Percentiles rank a stretch among this genome's conserved stretches.
Evolutionary conservation across 2,329 filamentous ascomycete species (phyloP).

Genomic region (Claviceps paspali): DNA sequence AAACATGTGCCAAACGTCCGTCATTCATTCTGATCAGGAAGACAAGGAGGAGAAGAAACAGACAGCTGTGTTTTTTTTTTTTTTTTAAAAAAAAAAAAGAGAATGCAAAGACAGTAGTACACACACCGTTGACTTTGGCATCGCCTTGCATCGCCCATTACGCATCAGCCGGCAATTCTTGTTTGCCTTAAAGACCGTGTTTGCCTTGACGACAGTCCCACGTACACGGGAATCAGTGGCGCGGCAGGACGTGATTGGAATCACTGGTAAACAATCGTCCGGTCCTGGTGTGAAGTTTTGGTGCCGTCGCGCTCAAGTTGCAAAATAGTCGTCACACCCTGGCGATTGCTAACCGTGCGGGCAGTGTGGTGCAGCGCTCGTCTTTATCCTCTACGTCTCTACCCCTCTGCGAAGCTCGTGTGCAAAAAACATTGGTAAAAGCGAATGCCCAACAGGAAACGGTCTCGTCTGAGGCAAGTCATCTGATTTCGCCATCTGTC

Average conservation of each 20-base stretch:
- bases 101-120: background rate
- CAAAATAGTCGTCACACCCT: too few species aligned
- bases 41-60: too few species aligned
- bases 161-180: too few species aligned
- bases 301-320: background rate
- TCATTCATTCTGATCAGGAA: background rate
- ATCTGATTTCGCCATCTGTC: background rate
- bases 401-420: slow-evolving; percentile 3
- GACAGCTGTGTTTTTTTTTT: too few species aligned
- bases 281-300: background rate
- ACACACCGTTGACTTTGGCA: background rate
- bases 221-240: background rate
- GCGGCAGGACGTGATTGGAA: background rate
- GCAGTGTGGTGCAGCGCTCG: slow-evolving; percentile 4
- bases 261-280: background rate
- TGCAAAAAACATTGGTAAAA: slow-evolving; percentile 1
- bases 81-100: background rate
- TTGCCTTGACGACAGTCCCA: too few species aligned
- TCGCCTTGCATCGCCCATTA: too few species aligned
- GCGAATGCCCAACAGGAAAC: background rate
- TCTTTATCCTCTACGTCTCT: slow-evolving; percentile 1
- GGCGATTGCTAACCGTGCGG: too few species aligned
- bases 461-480: slow-evolving; percentile 2
- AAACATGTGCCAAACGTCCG: too few species aligned
- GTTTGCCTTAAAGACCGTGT: too few species aligned